Evolutionary conservation across 2,329 filamentous ascomycete genomes (phyloP).

Genomic region (Elsinoe necatrix): DNA sequence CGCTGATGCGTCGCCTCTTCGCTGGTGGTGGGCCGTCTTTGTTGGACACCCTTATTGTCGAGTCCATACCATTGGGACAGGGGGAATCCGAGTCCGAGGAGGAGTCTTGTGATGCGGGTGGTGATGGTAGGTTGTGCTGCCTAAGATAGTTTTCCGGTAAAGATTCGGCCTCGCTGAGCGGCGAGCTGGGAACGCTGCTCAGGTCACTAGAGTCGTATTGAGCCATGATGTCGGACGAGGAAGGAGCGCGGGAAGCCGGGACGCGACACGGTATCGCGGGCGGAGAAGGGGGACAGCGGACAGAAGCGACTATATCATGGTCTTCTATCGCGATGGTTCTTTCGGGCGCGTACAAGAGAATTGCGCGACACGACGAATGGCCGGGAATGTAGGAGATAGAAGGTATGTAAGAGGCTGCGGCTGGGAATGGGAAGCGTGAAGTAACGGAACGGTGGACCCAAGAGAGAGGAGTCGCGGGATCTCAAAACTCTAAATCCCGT

Average conservation of each 20-base stretch:
- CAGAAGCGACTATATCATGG: constrained; percentile 14
- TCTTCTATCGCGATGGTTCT: constrained; percentile 4
- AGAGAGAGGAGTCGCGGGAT: too few relatives aligned
- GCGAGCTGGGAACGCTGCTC: constrained; percentile 28
- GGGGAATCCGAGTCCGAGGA: constrained; percentile 41
- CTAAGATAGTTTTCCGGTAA: constrained; percentile 26
- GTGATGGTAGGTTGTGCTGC: constrained; percentile 22
- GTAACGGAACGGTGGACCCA: too few relatives aligned
- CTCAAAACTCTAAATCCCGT: background rate
- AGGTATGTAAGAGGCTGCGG: background rate
- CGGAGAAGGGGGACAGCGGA: constrained; percentile 8
- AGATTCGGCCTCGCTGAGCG: constrained; percentile 34
- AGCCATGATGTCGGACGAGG: constrained; percentile 25
- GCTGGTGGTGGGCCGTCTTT: constrained; percentile 54
- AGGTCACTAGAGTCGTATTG: constrained; percentile 21
- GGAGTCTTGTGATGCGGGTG: constrained; percentile 37
- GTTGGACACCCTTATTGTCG: constrained; percentile 32
- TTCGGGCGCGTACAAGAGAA: constrained; percentile 11
- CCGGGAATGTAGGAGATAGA: constrained; percentile 3
- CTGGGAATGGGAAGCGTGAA: background rate
- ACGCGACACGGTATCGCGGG: constrained; percentile 16
- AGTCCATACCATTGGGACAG: constrained; percentile 38
- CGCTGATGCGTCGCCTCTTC: constrained; percentile 64
- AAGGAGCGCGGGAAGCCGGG: constrained; percentile 10
- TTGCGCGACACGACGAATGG: constrained; percentile 16